Evolutionary conservation across 192 early-diverging fungal genomes (phyloP), one percentile per base, ranked within the genome.

Genomic region (Globomyces pollinis-pini): DNA sequence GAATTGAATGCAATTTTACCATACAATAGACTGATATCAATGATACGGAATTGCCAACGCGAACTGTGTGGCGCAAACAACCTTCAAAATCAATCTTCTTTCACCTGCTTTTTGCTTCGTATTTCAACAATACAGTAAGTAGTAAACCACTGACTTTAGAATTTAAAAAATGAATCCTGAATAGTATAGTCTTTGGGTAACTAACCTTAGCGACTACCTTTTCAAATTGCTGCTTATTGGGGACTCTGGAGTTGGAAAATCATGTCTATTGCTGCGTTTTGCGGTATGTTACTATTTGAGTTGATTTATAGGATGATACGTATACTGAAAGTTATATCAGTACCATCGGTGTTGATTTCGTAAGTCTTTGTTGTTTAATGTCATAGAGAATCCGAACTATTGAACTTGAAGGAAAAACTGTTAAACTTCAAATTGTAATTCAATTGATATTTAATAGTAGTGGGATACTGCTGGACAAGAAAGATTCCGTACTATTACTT

Each of bases 401-500:
- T 58, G 96, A 98, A 66, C 82, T 98, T 47, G 96, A 96, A 69
- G 93, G 94, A 50, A 98, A 97, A 72, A 96, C 91, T 35, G 93
- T 96, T 32, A 98, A 98, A 76, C 79, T 96, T 42, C 93, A 96
- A 70, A 96, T 98, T 65, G 87, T 89, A 85, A n/a, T n/a, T n/a
- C n/a, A n/a, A n/a, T n/a, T 32, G 16, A 59, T 53, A 9, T n/a
- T 12, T 35, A 20, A 16, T 16, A 28, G 8, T 67, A 89, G 84
- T 96, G 93, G 91, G 94, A 98, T 72, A 98, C 93, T 31, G 94
- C 95, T 32, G 95, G 95, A 35, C 95, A 96, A 76, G 95, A 98
- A 69, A 86, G 95, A 49, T 98, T 98, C 90, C 89, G 95, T 43
- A 96, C 95, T 57, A 96, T 98, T 66, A 96, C 94, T 38, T 96